These are phyloP conservation scores for Plasmodium sp. DNA, from an alignment of 169 alveolate genomes.

Conservation along the genomic window DNA sequence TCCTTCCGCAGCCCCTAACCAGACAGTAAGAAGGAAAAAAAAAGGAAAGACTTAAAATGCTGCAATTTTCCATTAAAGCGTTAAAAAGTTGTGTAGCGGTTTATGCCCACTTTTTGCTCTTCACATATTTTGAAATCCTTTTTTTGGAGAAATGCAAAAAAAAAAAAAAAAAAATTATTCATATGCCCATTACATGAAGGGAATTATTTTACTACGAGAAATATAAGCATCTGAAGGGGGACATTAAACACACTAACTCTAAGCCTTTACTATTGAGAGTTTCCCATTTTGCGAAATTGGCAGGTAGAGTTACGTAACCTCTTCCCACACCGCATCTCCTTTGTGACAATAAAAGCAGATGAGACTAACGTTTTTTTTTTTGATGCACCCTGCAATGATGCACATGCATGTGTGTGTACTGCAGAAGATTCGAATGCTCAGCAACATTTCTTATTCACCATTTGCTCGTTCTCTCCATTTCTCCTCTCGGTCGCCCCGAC, in stretches of 20 bases:
- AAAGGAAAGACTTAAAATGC: not conserved
- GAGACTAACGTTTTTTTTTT: not conserved
- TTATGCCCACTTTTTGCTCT: not conserved
- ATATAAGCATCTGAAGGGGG: conserved; percentile 17
- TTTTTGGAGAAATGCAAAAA: not conserved
- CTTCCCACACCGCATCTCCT: not conserved
- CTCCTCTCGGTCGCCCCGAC: not conserved
- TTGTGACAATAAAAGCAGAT: not conserved
- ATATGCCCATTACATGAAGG: conserved; percentile 17
- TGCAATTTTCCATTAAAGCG: not conserved
- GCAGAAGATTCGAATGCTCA: not conserved
- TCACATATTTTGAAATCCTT: not conserved
- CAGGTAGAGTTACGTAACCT: not conserved
- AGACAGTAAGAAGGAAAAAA: conserved; percentile 19
- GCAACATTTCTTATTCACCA: not conserved
- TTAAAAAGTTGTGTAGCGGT: not conserved
- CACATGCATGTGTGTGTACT: not conserved
- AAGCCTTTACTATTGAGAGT: conserved; percentile 51
- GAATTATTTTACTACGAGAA: conserved; percentile 30
- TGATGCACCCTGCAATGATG: not conserved
- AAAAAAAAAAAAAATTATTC: not conserved
- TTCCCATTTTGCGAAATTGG: conserved; percentile 30
- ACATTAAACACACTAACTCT: conserved; percentile 15
- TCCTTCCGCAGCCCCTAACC: conserved; percentile 34
- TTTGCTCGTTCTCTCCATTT: not conserved